Base-by-base conservation (phyloP, 345 rosid genomes). In the Aurinia saxatilis region DNA sequence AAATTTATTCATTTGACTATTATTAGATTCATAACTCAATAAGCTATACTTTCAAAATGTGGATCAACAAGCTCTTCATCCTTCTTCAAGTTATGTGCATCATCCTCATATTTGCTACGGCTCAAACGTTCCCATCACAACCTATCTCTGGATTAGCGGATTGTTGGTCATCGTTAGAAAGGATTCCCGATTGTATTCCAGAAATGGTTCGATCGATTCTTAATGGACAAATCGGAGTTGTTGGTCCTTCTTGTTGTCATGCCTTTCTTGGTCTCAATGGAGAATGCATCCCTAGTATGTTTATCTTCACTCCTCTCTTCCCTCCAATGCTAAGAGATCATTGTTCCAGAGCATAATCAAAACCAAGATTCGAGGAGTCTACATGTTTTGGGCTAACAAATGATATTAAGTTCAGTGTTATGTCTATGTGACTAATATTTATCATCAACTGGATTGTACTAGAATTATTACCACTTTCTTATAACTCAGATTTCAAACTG, bases 121-220 rank as follows among this genome's bases (percentile, higher is more conserved):
- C 60, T 60, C 73, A 52, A 44, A 37, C 16, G 2, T 45, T 51
- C 14, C 73, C 55, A 10, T 2, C 33, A 39, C 56, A 7, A 35
- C 67, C 61, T 5, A 5, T 35, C 8, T 14, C 45, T 5, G 8
- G 11, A 21, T 15, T 15, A 52, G 2, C 54, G 36, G 41, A 51
- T 27, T 69, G 73, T 61, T 52, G 59, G 73, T 17, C 55, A 50
- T 60, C 73, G 0, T 12, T 69, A 3, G 73, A 69, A 60, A 37
- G 6, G 1, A 46, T 69, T 5, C 73, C 62, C 3, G 67, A 69
- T 17, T 69, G 73, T 45, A 6, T 68, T 3, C 61, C 55, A 0
- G 67, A 52, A 8, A 52, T 53, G 5, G 46, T 69, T 27, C 25
- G 62, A 12, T 69, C 56, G 8, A 25, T 60, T 36, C 12, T 57